Evolutionary conservation across 2,329 filamentous ascomycete genomes (phyloP).

Genomic region (Talaromyces sp.): DNA sequence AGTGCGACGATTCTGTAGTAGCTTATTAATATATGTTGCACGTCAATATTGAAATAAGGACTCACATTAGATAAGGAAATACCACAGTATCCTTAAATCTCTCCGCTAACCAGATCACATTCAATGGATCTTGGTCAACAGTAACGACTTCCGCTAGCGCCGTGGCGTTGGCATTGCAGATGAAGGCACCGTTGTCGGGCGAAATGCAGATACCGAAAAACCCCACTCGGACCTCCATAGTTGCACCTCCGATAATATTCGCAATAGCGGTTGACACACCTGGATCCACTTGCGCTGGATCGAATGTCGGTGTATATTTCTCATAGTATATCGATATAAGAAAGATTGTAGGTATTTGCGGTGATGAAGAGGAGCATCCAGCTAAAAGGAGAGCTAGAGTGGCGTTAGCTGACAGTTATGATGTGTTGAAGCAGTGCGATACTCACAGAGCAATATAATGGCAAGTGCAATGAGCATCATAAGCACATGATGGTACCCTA

Average conservation of each 20-base stretch:
- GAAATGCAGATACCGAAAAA: conserved; percentile 98
- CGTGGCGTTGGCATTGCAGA: conserved; percentile 97
- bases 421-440: background rate
- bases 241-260: conserved; percentile 82
- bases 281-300: conserved; percentile 85
- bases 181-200: conserved; percentile 81
- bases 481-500: conserved; percentile 77
- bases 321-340: conserved; percentile 97
- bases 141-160: conserved; percentile 83
- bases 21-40: conserved; percentile 17
- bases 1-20: conserved; percentile 81
- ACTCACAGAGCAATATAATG: conserved; percentile 91
- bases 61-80: conserved; percentile 92
- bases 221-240: conserved; percentile 84
- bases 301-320: conserved; percentile 74
- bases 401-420: background rate
- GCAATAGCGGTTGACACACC: conserved; percentile 78
- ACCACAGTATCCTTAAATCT: conserved; percentile 99
- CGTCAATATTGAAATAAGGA: conserved; percentile 21
- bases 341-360: conserved; percentile 92
- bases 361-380: conserved; percentile 94
- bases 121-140: conserved; percentile 90
- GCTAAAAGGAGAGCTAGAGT: conserved; percentile 76
- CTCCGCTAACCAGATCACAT: conserved; percentile 92
- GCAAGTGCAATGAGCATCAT: conserved; percentile 95